These are phyloP conservation scores for Carex sylvatica DNA, from an alignment of 202 grass and related monocot genomes.

Conservation along the genomic window DNA sequence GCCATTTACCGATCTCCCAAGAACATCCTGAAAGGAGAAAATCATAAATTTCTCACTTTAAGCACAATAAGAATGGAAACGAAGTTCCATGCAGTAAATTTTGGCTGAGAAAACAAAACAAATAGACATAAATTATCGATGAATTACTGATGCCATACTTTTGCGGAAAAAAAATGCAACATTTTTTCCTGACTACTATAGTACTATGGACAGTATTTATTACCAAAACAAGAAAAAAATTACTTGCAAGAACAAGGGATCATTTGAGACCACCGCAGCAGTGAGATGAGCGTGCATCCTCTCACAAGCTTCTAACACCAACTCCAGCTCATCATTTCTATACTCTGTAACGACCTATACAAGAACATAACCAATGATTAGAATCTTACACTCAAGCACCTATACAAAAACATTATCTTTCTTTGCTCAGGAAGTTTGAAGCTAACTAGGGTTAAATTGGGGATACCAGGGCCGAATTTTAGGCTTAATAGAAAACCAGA, in stretches of 20 bases:
- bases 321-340: constrained; percentile 56
- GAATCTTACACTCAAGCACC: constrained; percentile 29
- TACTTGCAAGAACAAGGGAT: constrained; percentile 85
- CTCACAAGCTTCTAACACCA: constrained; percentile 80
- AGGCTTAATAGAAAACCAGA: background rate
- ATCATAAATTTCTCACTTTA: background rate
- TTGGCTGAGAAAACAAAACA: background rate
- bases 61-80: background rate
- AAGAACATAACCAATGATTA: background rate
- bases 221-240: background rate
- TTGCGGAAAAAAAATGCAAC: background rate
- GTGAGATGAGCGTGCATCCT: constrained; percentile 89
- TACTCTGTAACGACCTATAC: constrained; percentile 78
- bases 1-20: constrained; percentile 80
- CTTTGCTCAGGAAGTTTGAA: background rate
- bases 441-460: background rate
- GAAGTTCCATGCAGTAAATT: constrained; percentile 6
- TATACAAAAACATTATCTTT: constrained; percentile 22
- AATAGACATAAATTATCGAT: background rate
- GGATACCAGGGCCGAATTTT: background rate
- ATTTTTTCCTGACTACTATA: background rate
- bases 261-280: constrained; percentile 92
- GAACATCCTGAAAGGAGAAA: constrained; percentile 62
- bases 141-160: background rate
- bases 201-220: background rate